Evolutionary conservation across 2,329 filamentous ascomycete genomes (phyloP), one percentile per base, ranked within the genome.

Genomic region (Penicillium sp.): DNA sequence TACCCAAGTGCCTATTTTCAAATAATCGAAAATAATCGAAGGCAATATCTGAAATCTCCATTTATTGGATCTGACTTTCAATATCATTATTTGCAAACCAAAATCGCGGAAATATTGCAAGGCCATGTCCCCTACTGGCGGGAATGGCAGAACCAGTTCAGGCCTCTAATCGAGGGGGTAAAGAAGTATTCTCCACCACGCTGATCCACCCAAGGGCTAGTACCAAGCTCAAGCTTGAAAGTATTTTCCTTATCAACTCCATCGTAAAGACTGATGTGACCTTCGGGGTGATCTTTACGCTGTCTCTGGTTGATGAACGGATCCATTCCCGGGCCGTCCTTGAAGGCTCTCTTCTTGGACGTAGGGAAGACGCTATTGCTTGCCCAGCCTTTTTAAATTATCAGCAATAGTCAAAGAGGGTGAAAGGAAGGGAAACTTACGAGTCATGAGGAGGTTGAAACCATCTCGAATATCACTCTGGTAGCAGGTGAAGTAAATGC

Each of bases 401-500:
- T 56, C 26, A 52, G 35, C 21, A 24, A 26, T 4, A 5, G 8
- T 26, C 19, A n/a, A n/a, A 45, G 2, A 21, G 1, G 2, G 26
- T 39, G 26, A 21, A 10, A 6, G 9, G 14, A 21, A 49, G n/a
- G 44, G 35, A 26, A 10, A 48, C 65, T 64, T 56, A 67, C 64
- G 65, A 21, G 56, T 68, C 22, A 53, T 64, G 4, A 68, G 51
- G 60, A 80, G 79, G 26, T 67, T 66, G 48, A 68, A 69, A 0
- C 78, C 78, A 29, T 76, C 66, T 7, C 53, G 57, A 22, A 81
- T 69, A 46, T 74, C 71, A 57, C 74, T 76, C 62, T 81, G 79
- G 57, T 81, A 81, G 61, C 77, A 79, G 7, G 70, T 70, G 56
- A 81, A 81, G 16, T 80, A 66, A 14, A 81, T 66, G 0, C 79